Conservation (phyloP, 1,139 yeast genomes). For the Yamadazyma dushanensis region DNA sequence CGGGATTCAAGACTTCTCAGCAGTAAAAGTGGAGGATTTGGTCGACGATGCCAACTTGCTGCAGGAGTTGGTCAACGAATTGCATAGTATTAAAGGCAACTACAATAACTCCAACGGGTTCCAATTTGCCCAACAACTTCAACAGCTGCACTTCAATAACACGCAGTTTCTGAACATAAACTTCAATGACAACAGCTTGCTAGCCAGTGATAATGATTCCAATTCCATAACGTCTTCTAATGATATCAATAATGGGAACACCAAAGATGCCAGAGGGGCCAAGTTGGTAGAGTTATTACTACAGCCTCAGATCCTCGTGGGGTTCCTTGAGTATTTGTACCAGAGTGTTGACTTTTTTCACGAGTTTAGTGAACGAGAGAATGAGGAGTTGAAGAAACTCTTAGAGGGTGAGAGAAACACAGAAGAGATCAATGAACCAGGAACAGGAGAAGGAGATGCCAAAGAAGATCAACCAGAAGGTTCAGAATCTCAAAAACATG, state of each 20-base stretch:
- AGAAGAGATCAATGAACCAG: constrained; percentile 2
- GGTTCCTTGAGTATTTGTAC: constrained; percentile 37
- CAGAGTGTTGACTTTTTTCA: constrained; percentile 42
- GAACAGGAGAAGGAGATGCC: constrained; percentile 7
- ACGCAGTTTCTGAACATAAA: constrained; percentile 2
- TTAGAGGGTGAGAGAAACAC: constrained; percentile 14
- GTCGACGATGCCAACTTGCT: constrained; percentile 35
- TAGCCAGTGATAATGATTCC: constrained; percentile 24
- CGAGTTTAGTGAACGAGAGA: constrained; percentile 27
- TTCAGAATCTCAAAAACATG: too few species aligned
- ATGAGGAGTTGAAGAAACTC: constrained; percentile 19
- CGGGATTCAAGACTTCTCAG: constrained; percentile 33
- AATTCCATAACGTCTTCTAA: constrained; percentile 42
- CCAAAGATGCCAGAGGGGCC: constrained; percentile 40
- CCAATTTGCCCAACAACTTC: constrained; percentile 32
- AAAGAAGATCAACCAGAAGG: constrained; percentile 4
- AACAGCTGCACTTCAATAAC: constrained; percentile 11
- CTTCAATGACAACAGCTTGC: constrained; percentile 2
- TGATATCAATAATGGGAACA: constrained; percentile 21
- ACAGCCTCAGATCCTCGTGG: constrained; percentile 47
- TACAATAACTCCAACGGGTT: constrained; percentile 30
- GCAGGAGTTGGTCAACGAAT: constrained; percentile 43
- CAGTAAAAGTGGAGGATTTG: constrained; percentile 36
- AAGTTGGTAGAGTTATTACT: constrained; percentile 44
- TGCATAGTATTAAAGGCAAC: constrained; percentile 40